Evolutionary conservation across 768 basidiomycete species (phyloP), one percentile per base, ranked within the genome.

Genomic region (Boletus subcaerulescens): DNA sequence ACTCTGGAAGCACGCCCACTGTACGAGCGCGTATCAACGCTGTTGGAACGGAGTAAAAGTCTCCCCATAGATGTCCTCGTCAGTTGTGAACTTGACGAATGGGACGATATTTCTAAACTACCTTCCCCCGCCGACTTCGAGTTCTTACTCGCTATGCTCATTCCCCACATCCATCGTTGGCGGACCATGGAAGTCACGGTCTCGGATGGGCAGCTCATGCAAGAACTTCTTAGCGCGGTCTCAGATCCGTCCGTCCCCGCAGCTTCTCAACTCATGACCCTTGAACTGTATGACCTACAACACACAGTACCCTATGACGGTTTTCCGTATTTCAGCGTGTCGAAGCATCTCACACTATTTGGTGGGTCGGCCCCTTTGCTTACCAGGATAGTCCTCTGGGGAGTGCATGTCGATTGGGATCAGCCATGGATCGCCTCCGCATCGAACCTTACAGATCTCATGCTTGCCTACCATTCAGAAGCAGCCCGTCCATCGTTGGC

Each of bases 331-430:
- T 24, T 24, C 22, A 3, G 2, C 36, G 68, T 69, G 36, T 74
- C 73, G 3, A 53, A 52, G 6, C 56, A 58, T 36, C 81, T 84
- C 70, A 70, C 76, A 12, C 74, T 81, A 17, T 84, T 89, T 61
- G 76, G 80, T 3, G 76, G 78, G 24, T 76, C 76, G 17, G 69
- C 71, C 9, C 89, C 89, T 2, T 76, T 72, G 9, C 71, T 91
- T 14, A 70, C 65, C 18, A 61, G 70, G 5, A 67, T 82, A 33
- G 71, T 73, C 11, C 73, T 91, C 26, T 87, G 84, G 83, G 87
- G 86, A 38, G 83, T 89, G 5, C 87, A 87, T 57, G 67, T 90
- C 33, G 77, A 84, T 53, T 91, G 89, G 89, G 73, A 77, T 31
- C 71, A 74, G 33, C 72, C 76, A 15, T 64, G 75, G 20, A 57